A percentile compares a stretch with the other conserved stretches of the same genome.
Conservation (phyloP, 768 basidiomycete species). For the Termitomyces sp. region DNA sequence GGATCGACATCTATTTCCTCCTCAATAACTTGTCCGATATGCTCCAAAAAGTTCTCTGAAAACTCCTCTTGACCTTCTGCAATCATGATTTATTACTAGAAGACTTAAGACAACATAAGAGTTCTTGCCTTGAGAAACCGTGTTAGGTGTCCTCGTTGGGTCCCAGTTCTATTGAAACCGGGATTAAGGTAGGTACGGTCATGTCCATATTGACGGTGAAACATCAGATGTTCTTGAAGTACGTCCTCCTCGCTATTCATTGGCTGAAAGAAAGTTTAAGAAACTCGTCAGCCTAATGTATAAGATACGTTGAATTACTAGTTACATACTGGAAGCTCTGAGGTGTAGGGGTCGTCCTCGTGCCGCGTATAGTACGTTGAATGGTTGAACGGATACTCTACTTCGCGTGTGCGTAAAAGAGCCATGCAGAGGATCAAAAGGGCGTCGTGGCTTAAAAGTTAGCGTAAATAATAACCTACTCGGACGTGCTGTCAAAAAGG, state of each 20-base stretch:
- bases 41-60: background rate
- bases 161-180: background rate
- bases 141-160: background rate
- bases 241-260: constrained; percentile 31
- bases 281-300: background rate
- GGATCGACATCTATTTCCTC: background rate
- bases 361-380: background rate
- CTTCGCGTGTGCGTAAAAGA: background rate
- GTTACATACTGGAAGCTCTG: background rate
- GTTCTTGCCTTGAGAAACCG: background rate
- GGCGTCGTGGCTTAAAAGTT: background rate
- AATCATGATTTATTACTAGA: background rate
- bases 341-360: background rate
- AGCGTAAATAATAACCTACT: background rate
- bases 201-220: constrained; percentile 16
- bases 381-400: background rate
- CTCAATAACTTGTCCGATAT: background rate
- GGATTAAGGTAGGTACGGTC: constrained; percentile 2
- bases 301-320: background rate
- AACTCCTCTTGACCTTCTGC: background rate
- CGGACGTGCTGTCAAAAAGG: background rate
- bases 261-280: constrained; percentile 15
- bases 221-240: constrained; percentile 28
- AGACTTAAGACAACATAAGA: background rate
- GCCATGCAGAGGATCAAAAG: background rate